These are phyloP conservation scores for Croton laevigatus DNA, from an alignment of 441 rosid species.

Conservation along the genomic window DNA sequence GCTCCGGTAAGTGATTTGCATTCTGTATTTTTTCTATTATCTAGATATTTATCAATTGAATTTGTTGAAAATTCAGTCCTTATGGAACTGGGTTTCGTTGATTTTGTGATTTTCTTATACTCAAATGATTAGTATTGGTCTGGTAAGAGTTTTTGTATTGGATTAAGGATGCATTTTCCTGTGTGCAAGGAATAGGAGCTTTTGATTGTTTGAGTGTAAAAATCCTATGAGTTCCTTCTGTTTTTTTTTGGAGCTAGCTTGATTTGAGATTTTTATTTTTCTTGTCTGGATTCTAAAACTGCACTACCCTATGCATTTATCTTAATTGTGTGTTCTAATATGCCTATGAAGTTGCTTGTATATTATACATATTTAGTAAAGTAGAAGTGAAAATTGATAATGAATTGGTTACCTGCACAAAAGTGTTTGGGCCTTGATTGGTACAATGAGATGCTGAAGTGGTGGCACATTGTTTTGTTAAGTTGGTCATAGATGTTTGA, in stretches of 20 bases:
- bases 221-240: background rate
- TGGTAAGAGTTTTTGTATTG: background rate
- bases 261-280: no score
- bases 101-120: slow-evolving; percentile 9
- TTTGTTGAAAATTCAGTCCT: slow-evolving; percentile 6
- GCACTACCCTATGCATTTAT: background rate
- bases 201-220: background rate
- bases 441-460: no score
- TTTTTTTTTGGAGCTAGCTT: background rate
- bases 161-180: background rate
- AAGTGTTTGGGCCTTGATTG: background rate
- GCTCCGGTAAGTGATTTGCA: slow-evolving; percentile 37
- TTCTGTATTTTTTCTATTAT: background rate
- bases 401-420: background rate
- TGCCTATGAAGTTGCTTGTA: background rate
- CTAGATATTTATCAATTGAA: background rate
- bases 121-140: slow-evolving; percentile 15
- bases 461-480: no score
- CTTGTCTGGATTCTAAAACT: background rate
- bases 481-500: background rate
- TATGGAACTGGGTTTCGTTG: slow-evolving; percentile 31
- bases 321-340: background rate
- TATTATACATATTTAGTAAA: background rate
- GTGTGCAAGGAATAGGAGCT: background rate
- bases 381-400: background rate